A percentile compares a stretch with the other conserved stretches of the same genome.
Evolutionary conservation across 139 green algal species (phyloP).

Genomic region (Volvox reticuliferus): DNA sequence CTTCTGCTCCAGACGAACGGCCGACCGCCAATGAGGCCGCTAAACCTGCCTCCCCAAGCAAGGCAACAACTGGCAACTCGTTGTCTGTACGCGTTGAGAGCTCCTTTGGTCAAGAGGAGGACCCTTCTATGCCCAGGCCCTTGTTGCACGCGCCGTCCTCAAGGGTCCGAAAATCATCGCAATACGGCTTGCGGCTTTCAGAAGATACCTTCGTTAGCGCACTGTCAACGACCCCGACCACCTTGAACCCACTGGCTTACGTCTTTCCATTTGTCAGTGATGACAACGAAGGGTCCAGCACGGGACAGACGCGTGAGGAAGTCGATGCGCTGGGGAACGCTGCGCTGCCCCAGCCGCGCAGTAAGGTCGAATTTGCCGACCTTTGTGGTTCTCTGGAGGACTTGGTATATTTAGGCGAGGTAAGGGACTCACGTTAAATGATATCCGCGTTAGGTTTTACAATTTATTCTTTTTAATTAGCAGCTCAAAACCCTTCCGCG

Average conservation of each 20-base stretch:
- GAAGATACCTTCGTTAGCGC: slow-evolving; percentile 3
- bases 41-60: neutral
- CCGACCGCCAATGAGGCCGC: neutral
- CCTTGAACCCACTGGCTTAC: slow-evolving; percentile 10
- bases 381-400: slow-evolving; percentile 19
- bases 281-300: neutral
- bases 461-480: too few relatives aligned
- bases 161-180: neutral
- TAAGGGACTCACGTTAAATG: neutral
- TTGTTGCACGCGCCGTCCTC: neutral
- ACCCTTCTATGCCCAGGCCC: neutral
- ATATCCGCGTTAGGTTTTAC: too few relatives aligned
- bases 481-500: too few relatives aligned
- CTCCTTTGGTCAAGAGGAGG: neutral
- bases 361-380: slow-evolving; percentile 26
- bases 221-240: slow-evolving; percentile 1
- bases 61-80: slow-evolving; percentile 3
- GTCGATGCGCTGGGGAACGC: neutral
- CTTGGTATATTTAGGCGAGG: slow-evolving; percentile 21
- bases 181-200: neutral
- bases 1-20: neutral
- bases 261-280: slow-evolving; percentile 21
- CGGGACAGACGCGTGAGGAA: neutral
- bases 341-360: neutral
- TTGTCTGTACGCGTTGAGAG: neutral